A percentile compares a stretch with the other conserved stretches of the same genome.
Conservation (phyloP, 768 basidiomycete genomes). For the Boletus rubropictus region DNA sequence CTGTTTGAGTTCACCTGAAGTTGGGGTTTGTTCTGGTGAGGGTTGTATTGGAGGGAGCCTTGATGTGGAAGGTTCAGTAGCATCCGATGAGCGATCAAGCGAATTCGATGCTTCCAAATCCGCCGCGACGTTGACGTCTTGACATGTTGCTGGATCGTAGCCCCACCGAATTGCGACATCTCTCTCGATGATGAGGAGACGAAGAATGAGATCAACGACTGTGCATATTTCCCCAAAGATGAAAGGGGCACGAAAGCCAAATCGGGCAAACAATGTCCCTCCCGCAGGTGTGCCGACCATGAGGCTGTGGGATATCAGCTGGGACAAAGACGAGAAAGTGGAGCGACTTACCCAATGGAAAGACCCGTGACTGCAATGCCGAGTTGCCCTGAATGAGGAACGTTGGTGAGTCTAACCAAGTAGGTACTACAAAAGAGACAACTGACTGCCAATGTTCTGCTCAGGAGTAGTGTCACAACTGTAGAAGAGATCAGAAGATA, state of each 20-base stretch:
- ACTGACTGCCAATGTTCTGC: constrained; percentile 44
- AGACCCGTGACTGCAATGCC: constrained; percentile 57
- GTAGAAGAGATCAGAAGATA: constrained; percentile 10
- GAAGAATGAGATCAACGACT: constrained; percentile 45
- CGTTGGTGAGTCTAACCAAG: background rate
- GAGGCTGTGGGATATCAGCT: constrained; percentile 30
- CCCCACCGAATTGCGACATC: constrained; percentile 47
- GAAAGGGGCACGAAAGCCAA: constrained; percentile 59
- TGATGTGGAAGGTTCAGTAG: background rate
- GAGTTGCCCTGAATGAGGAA: constrained; percentile 41
- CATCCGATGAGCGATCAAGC: background rate
- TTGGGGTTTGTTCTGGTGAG: background rate
- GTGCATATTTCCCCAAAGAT: constrained; percentile 46
- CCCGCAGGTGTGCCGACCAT: constrained; percentile 55
- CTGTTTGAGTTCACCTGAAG: background rate
- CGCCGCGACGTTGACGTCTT: background rate
- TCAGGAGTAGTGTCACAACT: constrained; percentile 56
- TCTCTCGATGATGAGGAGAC: constrained; percentile 53
- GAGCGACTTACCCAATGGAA: constrained; percentile 42
- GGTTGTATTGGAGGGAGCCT: background rate
- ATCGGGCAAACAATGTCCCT: constrained; percentile 46
- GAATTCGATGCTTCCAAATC: constrained; percentile 8
- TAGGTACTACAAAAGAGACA: background rate
- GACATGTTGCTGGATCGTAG: constrained; percentile 34
- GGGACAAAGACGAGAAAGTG: background rate